Percentiles rank a stretch among this genome's conserved stretches.
These are phyloP conservation scores for Kurtzmaniella fragi DNA, from an alignment of 805 yeast species.

Conservation along the genomic window DNA sequence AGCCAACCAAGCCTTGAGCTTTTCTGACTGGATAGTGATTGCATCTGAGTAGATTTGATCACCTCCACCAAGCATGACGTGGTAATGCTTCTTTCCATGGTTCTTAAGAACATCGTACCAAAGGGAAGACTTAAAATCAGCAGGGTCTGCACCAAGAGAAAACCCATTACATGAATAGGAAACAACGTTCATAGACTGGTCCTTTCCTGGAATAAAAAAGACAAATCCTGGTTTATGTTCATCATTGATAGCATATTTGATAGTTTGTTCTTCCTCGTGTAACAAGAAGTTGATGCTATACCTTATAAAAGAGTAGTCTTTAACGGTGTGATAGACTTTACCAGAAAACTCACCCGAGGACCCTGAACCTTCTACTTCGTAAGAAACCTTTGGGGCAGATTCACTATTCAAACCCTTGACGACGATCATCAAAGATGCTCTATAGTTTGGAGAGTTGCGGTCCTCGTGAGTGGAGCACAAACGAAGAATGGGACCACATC, in stretches of 20 bases:
- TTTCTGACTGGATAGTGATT: constrained; percentile 53
- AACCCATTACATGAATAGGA: constrained; percentile 91
- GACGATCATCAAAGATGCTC: constrained; percentile 68
- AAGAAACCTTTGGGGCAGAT: constrained; percentile 24
- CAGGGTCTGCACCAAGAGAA: constrained; percentile 66
- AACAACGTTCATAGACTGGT: constrained; percentile 73
- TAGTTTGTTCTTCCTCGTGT: constrained; percentile 49
- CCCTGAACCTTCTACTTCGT: constrained; percentile 13
- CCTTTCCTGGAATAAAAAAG: constrained; percentile 62
- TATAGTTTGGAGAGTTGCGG: constrained; percentile 40
- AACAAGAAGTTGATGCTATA: constrained; percentile 52
- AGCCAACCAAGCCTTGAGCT: constrained; percentile 58
- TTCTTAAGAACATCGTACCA: constrained; percentile 81
- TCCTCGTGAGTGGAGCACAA: constrained; percentile 59
- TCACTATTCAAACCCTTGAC: constrained; percentile 32
- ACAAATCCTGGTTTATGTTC: constrained; percentile 36
- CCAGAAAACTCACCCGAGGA: constrained; percentile 44
- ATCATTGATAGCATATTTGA: constrained; percentile 57
- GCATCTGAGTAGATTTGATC: constrained; percentile 92
- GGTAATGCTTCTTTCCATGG: constrained; percentile 61
- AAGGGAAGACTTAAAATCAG: constrained; percentile 62
- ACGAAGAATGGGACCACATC: constrained; percentile 77
- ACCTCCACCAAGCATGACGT: constrained; percentile 97
- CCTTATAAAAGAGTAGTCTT: constrained; percentile 59
- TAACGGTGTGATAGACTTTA: constrained; percentile 33